Base-by-base conservation (phyloP, 1,139 yeast species). In the Saccharomyces uvarum region DNA sequence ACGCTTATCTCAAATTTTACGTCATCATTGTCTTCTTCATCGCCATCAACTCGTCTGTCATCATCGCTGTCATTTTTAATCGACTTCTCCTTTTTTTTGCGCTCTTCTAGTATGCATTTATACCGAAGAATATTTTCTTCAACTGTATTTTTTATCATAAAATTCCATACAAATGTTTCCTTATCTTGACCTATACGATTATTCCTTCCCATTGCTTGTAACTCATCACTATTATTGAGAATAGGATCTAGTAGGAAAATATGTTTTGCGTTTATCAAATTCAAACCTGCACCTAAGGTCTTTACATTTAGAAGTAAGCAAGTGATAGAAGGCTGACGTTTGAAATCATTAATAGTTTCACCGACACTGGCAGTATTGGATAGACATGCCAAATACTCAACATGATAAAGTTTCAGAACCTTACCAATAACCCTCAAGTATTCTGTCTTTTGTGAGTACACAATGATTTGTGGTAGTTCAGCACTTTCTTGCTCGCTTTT, bases 171-270 rank as follows among this genome's bases (percentile, higher is more conserved):
- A 1, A 84, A 86, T 0, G 98, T 93, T 16, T 80, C 81, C 47
- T 77, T 75, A 2, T 77, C 80, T 68, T 93, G 99, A 0, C 99
- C 99, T 65, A 93, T 91, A 58, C 99, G 75, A 67, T 91, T 97
- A 49, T 93, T 84, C 61, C 99, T 79, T 48, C 95, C 88, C 54
- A 91, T 0, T 9, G 98, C 97, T 66, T 93, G 99, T 24, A 87
- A 70, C 64, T 93, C 98, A 52, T 90, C 75, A 1, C 96, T 86
- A 0, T 90, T 82, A 64, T 89, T 90, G n/a, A 91, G 85, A 58
- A 93, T 76, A 0, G 98, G 98, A 68, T 93, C 99, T 69, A 96
- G 85, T 9, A 90, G 69, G 61, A 88, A 86, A 0, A 93, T 91
- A 69, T 93, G 97, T 0, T 88, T 84, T 0, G 98, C 98, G 73